Evolutionary conservation across 805 yeast genomes (phyloP).

Genomic region (Saccharomyces jurei): DNA sequence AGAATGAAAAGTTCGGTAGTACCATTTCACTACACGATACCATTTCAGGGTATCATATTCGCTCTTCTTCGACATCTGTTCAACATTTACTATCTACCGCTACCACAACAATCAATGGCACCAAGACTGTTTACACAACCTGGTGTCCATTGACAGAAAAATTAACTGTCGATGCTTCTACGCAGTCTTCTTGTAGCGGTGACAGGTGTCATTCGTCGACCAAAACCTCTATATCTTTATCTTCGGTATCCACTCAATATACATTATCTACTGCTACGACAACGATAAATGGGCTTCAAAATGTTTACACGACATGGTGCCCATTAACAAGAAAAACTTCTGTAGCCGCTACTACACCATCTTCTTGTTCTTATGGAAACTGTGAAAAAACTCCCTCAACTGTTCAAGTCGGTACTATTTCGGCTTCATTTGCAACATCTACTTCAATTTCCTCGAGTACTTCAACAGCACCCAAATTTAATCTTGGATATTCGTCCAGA

Average conservation of each 20-base stretch:
- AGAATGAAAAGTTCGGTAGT: background rate
- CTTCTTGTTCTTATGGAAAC: background rate
- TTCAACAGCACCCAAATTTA: background rate
- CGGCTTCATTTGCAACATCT: conserved; percentile 2
- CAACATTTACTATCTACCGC: background rate
- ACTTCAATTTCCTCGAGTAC: background rate
- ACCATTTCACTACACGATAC: background rate
- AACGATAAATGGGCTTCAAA: conserved; percentile 25
- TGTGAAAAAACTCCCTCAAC: background rate
- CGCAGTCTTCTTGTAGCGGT: background rate
- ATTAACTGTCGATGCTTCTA: background rate
- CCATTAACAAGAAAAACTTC: conserved; percentile 22
- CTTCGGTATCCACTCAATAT: conserved; percentile 8
- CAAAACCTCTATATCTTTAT: background rate
- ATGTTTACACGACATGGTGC: conserved; percentile 37
- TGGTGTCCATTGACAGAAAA: conserved; percentile 30
- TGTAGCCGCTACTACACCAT: background rate
- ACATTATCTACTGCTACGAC: conserved; percentile 27
- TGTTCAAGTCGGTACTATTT: background rate
- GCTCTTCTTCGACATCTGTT: background rate
- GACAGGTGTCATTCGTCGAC: background rate
- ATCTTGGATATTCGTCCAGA: background rate
- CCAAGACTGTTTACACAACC: conserved; percentile 32
- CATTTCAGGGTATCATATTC: background rate
- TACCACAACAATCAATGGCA: conserved; percentile 1